Conservation (phyloP, 805 yeast species). For the Nadsonia fulvescens region DNA sequence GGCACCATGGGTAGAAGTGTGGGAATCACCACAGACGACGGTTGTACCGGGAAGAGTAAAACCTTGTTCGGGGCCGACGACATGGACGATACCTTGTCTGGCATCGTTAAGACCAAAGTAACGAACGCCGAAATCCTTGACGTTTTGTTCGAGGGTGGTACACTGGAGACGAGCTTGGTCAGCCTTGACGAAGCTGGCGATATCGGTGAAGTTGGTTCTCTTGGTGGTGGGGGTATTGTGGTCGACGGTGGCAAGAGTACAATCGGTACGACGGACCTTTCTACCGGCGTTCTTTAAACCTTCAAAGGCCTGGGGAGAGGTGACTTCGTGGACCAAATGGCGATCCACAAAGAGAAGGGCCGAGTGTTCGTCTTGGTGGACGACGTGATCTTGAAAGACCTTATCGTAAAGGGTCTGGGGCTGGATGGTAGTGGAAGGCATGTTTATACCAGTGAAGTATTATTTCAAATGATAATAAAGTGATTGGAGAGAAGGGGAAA, state of each 20-base stretch:
- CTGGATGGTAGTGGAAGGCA: slow-evolving; percentile 19
- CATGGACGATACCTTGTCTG: slow-evolving; percentile 96
- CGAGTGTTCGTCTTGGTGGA: slow-evolving; percentile 76
- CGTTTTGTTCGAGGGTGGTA: slow-evolving; percentile 81
- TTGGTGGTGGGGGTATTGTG: slow-evolving; percentile 93
- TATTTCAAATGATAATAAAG: too few relatives aligned
- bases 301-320: slow-evolving; percentile 98
- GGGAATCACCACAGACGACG: slow-evolving; percentile 98
- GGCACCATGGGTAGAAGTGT: slow-evolving; percentile 97
- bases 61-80: slow-evolving; percentile 98
- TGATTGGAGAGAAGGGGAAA: too few relatives aligned
- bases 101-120: slow-evolving; percentile 88
- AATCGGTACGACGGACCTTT: slow-evolving; percentile 73
- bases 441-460: too few relatives aligned
- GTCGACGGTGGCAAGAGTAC: slow-evolving; percentile 89
- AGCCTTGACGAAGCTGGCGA: slow-evolving; percentile 69
- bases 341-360: slow-evolving; percentile 83
- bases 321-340: slow-evolving; percentile 94
- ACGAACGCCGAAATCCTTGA: slow-evolving; percentile 72
- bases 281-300: slow-evolving; percentile 82
- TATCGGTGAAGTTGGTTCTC: slow-evolving; percentile 56
- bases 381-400: slow-evolving; percentile 88
- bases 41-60: slow-evolving; percentile 97
- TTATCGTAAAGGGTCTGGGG: slow-evolving; percentile 84
- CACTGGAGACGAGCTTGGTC: slow-evolving; percentile 88